Evolutionary conservation across 306 rosid genomes (phyloP).

Genomic region (Cucurbita argyrosperma): DNA sequence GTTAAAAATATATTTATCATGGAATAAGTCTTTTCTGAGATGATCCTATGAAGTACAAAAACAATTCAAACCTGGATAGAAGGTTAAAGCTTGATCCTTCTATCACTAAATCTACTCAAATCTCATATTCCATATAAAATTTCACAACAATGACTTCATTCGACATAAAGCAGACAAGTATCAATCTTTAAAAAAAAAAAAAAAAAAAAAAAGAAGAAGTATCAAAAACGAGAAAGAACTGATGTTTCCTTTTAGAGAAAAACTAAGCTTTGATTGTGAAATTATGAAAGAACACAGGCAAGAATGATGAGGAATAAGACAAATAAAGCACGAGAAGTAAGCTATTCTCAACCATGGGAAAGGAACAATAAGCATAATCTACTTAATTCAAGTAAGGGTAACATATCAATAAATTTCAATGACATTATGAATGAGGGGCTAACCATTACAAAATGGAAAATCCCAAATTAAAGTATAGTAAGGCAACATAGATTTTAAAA

Average conservation of each 20-base stretch:
- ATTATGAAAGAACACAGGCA: neutral
- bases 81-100: neutral
- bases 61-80: neutral
- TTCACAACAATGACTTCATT: neutral
- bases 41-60: neutral
- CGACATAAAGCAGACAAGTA: neutral
- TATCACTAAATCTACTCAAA: neutral
- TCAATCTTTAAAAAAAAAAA: neutral
- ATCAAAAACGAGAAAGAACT: neutral
- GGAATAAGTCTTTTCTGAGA: neutral
- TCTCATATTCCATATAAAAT: neutral
- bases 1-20: neutral
- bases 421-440: neutral
- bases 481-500: neutral
- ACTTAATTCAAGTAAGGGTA: neutral
- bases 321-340: neutral
- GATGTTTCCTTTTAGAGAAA: neutral
- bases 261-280: neutral
- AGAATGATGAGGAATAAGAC: neutral
- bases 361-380: neutral
- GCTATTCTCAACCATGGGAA: neutral
- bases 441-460: neutral
- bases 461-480: neutral
- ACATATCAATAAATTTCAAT: neutral
- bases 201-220: too few species aligned